A percentile compares a stretch with the other conserved stretches of the same genome.
Conservation (phyloP, 2,329 filamentous ascomycete species). For the Sporothrix curviconia region DNA sequence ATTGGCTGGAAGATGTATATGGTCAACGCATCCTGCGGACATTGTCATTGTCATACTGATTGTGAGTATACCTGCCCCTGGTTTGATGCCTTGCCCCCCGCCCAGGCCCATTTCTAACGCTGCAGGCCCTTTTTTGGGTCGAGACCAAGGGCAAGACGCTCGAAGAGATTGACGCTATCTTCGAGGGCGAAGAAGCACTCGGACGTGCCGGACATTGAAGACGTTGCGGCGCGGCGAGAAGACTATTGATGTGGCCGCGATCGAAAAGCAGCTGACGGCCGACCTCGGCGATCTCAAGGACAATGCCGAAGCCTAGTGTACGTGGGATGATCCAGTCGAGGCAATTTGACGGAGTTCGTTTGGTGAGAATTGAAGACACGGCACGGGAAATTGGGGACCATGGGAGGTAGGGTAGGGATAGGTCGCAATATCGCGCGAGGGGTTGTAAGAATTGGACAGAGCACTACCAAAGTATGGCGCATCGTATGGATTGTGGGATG, state of each 20-base stretch:
- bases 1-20: constrained; percentile 44
- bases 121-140: constrained; percentile 29
- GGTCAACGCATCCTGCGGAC: constrained; percentile 39
- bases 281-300: constrained; percentile 2
- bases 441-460: too few relatives aligned
- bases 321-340: too few relatives aligned
- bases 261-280: constrained; percentile 20
- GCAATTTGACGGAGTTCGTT: too few relatives aligned
- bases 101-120: neutral
- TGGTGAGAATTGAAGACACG: too few relatives aligned
- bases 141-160: too few relatives aligned
- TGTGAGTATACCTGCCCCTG: constrained; percentile 22
- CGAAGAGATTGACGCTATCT: constrained; percentile 34
- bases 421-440: too few relatives aligned
- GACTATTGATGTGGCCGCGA: constrained; percentile 19
- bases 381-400: too few relatives aligned
- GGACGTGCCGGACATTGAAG: constrained; percentile 24
- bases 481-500: too few relatives aligned
- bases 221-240: constrained; percentile 22
- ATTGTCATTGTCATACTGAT: constrained; percentile 34
- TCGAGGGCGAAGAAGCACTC: constrained; percentile 30
- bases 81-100: neutral
- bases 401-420: too few relatives aligned
- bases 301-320: too few relatives aligned
- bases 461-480: too few relatives aligned